Evolutionary conservation across 805 yeast genomes (phyloP), one percentile per base, ranked within the genome.

Genomic region (Wickerhamiella bombiphila): DNA sequence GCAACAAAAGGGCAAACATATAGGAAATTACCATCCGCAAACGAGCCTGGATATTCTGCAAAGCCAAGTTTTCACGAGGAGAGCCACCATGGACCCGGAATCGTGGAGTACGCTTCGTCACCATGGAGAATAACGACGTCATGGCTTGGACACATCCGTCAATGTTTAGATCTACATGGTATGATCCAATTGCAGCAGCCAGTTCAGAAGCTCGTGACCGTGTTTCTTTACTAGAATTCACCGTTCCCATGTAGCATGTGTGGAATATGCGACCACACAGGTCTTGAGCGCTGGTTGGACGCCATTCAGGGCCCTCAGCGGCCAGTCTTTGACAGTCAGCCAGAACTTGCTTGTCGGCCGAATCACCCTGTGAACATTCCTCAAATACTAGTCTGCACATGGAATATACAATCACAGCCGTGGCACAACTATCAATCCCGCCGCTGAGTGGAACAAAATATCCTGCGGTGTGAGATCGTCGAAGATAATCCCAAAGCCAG

Each of bases 401-500:
- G 16, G 93, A 80, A 53, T 79, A 81, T 20, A 91, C 93, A 50
- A 91, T 85, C 14, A 80, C 80, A 0, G 97, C 91, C 0, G 98
- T 91, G 1, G 98, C 95, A 64, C 98, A 93, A 25, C 94, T 80
- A 55, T 91, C 99, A 45, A 91, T 88, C 35, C 99, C 99, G 15
- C 99, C 99, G 56, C 93, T 79, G 35, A 91, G 64, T 0, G 99
- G 97, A 33, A 91, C 64, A 59, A 91, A 93, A 56, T 68, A 91
- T 0, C 99, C 99, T 0, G 85, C 82, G 36, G 91, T 80, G 47
- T 72, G 73, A 48, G 93, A 82, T 46, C 99, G 70, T 56, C 99
- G 72, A 41, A 91, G 66, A 53, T 91, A 91, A 58, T 91, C 99
- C 99, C 99, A 91, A 45, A 91, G 59, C 99, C 99, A 91, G 57